Percentiles rank a stretch among this genome's conserved stretches.
These are phyloP conservation scores for Breviolum minutum DNA, from an alignment of 73 alveolate species.

Conservation along the genomic window DNA sequence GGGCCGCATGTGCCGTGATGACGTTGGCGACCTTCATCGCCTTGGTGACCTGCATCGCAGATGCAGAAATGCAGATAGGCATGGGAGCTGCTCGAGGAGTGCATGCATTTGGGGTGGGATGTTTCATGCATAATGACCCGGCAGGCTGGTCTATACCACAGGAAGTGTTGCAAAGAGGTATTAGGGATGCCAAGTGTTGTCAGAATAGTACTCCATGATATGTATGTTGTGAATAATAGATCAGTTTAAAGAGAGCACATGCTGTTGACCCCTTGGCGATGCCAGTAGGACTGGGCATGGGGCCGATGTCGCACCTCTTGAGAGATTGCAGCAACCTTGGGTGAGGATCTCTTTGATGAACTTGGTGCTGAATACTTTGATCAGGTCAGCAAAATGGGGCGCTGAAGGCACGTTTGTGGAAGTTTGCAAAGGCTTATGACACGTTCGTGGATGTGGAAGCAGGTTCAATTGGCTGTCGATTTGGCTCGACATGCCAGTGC, in stretches of 20 bases:
- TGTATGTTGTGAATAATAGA: too few species aligned
- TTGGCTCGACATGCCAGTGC: constrained; percentile 22
- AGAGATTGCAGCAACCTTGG: constrained; percentile 9
- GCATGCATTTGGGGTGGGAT: background rate
- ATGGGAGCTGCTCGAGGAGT: constrained; percentile 36
- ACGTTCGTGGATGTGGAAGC: too few species aligned
- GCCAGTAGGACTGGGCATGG: constrained; percentile 45
- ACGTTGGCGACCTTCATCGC: background rate
- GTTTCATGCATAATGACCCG: background rate
- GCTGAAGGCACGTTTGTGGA: background rate
- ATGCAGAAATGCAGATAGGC: background rate
- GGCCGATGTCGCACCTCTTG: constrained; percentile 25
- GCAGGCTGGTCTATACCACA: too few species aligned
- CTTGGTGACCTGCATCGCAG: background rate
- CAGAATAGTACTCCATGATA: too few species aligned
- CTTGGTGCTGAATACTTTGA: background rate
- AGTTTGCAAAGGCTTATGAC: background rate
- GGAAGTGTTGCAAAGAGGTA: too few species aligned
- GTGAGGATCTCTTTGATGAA: too few species aligned
- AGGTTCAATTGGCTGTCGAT: constrained; percentile 20
- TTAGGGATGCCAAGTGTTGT: too few species aligned
- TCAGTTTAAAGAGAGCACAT: background rate
- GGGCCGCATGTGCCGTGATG: background rate
- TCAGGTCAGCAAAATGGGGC: background rate
- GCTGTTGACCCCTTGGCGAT: background rate